Evolutionary conservation across 2,329 filamentous ascomycete species (phyloP).

Genomic region (Coniochaeta ligniaria): DNA sequence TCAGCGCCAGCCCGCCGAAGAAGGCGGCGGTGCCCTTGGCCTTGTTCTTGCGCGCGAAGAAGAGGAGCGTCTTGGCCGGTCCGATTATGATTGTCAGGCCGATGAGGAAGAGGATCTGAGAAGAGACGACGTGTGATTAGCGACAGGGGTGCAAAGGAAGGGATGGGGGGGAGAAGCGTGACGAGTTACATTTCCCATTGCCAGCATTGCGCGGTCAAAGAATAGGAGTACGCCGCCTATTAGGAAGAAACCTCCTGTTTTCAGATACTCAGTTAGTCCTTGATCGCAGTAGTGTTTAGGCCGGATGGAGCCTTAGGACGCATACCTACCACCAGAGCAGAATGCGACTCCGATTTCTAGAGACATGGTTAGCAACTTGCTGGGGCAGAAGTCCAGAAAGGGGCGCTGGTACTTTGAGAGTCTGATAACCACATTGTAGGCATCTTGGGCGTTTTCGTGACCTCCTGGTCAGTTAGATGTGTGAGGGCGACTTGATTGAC

Average conservation of each 20-base stretch:
- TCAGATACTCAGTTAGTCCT: neutral
- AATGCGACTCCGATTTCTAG: slow-evolving; percentile 94
- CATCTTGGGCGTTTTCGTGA: slow-evolving; percentile 40
- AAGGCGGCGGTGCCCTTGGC: slow-evolving; percentile 87
- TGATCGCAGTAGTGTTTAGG: slow-evolving; percentile 6
- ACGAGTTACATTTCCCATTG: slow-evolving; percentile 83
- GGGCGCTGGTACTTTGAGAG: slow-evolving; percentile 69
- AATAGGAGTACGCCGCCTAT: slow-evolving; percentile 92
- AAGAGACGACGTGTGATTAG: neutral
- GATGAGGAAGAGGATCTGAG: slow-evolving; percentile 91
- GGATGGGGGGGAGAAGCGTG: slow-evolving; percentile 6
- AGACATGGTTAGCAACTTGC: neutral
- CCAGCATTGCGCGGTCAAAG: slow-evolving; percentile 95
- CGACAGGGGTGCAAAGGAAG: neutral
- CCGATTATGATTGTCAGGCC: slow-evolving; percentile 95
- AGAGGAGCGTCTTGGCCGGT: slow-evolving; percentile 79
- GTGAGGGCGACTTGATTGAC: neutral
- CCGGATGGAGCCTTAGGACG: slow-evolving; percentile 11
- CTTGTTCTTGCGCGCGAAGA: slow-evolving; percentile 93
- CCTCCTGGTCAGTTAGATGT: neutral
- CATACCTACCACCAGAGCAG: slow-evolving; percentile 84
- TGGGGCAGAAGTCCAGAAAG: slow-evolving; percentile 7
- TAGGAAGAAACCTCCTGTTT: slow-evolving; percentile 83
- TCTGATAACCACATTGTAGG: slow-evolving; percentile 95
- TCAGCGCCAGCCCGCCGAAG: slow-evolving; percentile 72